Base-by-base conservation (phyloP, 305 asterid species). In the Plantago rigida region DNA sequence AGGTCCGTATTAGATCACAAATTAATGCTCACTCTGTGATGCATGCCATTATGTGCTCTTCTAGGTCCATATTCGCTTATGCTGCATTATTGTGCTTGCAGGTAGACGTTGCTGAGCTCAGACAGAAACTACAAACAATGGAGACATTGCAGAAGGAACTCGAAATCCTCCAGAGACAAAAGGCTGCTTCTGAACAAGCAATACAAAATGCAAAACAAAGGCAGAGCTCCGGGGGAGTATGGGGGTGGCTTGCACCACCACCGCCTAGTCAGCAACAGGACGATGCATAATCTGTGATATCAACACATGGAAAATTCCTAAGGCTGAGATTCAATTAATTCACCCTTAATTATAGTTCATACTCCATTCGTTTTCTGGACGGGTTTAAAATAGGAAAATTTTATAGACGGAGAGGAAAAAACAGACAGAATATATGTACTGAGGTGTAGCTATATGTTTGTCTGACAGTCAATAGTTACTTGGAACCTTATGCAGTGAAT, bases 181-280 rank as follows among this genome's bases (percentile, higher is more conserved):
- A 86, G 57, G 89, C 97, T 59, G 96, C 96, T 75, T 83, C 99
- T 13, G 99, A 92, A 73, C 89, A 92, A 78, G 95, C 95, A 71
- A 93, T 83, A 52, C 64, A 75, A 41, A 73, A 69, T 61, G 95
- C 87, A 50, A 86, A 73, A 68, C 87, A 78, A 67, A 83, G 73
- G 78, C 95, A 79, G 69, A 62, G 87, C 70, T 87, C 95, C 9
- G 84, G 94, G 6, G 95, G 99, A 42, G 88, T 92, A 54, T 92
- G 97, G 99, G 96, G 97, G 31, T 92, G 99, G 99, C 83, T 92
- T 48, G 97, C 95, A 8, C 97, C 97, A 69, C 55, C 94, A 47
- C 87, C 96, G 59, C 74, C 85, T 15, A 56, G 54, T 49, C 86
- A 82, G 57, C 69, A 60, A 15, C 39, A 59, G 3, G 79, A 70